Percentiles rank a stretch among this genome's conserved stretches.
Evolutionary conservation across 2,329 filamentous ascomycete genomes (phyloP).

Genomic region (Penicillium nordicum): DNA sequence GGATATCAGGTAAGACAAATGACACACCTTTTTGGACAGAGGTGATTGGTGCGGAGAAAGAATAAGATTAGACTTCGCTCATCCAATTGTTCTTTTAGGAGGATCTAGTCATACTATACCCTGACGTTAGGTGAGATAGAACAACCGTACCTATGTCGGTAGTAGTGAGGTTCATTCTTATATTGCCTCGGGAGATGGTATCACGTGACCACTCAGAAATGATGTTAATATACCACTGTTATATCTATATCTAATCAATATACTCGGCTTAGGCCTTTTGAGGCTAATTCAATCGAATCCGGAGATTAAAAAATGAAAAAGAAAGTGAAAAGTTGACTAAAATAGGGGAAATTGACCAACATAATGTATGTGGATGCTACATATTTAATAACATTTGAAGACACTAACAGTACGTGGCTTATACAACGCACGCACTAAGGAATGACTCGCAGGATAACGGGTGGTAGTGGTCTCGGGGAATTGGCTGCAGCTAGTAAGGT

Average conservation of each 20-base stretch:
- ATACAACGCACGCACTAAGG: neutral
- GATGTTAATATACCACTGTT: no score
- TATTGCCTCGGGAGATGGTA: neutral
- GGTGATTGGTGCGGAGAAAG: neutral
- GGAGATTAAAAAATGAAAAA: neutral
- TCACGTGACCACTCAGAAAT: neutral
- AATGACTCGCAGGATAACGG: conserved; percentile 9
- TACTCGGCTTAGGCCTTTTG: no score
- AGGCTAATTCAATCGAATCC: neutral
- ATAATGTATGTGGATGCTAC: neutral
- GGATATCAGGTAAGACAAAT: neutral
- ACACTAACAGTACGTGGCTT: neutral
- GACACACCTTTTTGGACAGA: neutral
- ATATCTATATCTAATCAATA: no score
- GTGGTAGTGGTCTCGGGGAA: neutral
- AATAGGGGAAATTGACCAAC: neutral
- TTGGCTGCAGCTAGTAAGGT: neutral
- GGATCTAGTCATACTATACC: neutral
- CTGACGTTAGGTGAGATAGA: neutral
- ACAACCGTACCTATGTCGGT: no score
- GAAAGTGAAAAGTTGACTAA: neutral
- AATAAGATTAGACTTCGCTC: neutral
- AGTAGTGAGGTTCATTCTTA: neutral
- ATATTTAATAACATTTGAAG: neutral
- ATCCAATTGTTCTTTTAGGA: neutral